phyloP scores from a whole-genome alignment of 2,329 filamentous ascomycete species.

The Colletotrichum eremochloae region DNA sequence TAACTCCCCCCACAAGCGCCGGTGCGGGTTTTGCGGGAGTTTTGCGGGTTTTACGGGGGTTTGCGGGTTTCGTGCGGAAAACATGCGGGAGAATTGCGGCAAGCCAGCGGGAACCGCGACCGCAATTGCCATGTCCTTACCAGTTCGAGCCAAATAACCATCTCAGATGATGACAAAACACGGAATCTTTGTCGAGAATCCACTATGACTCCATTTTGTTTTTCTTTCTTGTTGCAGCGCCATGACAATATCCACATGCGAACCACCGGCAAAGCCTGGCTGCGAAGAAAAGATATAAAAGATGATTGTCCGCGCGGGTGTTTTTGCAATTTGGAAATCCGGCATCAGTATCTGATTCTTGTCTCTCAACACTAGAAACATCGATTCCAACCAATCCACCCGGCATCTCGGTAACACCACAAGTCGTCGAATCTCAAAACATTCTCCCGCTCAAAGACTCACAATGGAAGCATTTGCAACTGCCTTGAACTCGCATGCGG shows the following conservation, averaged over 20 bases:
- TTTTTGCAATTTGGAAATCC: not conserved
- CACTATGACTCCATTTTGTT: too few relatives aligned
- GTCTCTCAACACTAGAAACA: not conserved
- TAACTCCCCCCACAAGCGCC: not conserved
- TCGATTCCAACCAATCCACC: too few relatives aligned
- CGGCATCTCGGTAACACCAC: not conserved
- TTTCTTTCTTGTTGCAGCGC: not conserved
- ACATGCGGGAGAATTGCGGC: conserved; percentile 30
- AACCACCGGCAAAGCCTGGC: not conserved
- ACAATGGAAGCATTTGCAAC: conserved; percentile 27
- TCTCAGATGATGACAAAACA: not conserved
- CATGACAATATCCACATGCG: not conserved
- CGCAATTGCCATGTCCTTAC: not conserved
- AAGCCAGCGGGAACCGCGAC: conserved; percentile 1
- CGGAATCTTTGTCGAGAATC: too few relatives aligned
- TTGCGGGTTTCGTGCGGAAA: conserved; percentile 43
- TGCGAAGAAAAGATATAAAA: not conserved
- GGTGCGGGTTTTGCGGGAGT: conserved; percentile 29
- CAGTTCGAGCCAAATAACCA: too few relatives aligned
- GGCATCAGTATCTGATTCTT: not conserved
- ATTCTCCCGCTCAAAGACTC: not conserved
- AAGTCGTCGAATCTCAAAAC: not conserved
- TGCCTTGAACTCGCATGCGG: conserved; percentile 46
- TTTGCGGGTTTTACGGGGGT: conserved; percentile 40
- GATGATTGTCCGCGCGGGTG: too few relatives aligned